Evolutionary conservation across 202 grass and related monocot genomes (phyloP).

Genomic region (Digitaria exilis): DNA sequence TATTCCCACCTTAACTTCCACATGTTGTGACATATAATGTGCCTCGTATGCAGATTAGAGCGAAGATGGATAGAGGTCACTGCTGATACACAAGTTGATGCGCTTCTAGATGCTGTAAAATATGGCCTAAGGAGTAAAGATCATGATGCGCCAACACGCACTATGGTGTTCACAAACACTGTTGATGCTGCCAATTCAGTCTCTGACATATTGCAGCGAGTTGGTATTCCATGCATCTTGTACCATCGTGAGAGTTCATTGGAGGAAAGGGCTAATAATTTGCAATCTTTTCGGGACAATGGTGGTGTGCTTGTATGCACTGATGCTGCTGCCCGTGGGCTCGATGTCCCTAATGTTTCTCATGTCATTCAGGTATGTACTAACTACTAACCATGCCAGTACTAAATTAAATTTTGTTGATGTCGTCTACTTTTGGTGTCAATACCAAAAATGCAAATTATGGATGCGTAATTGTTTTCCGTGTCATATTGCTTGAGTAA

Average conservation of each 20-base stretch:
- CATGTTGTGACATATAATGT: conserved; percentile 18
- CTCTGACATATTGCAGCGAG: conserved; percentile 68
- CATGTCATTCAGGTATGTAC: conserved; percentile 86
- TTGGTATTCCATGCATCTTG: conserved; percentile 67
- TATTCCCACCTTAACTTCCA: neutral
- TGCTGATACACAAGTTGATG: conserved; percentile 88
- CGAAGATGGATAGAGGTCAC: conserved; percentile 91
- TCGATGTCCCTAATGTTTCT: conserved; percentile 88
- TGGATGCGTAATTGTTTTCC: neutral
- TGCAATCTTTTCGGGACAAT: conserved; percentile 65
- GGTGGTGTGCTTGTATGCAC: conserved; percentile 94
- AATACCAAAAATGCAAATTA: no score
- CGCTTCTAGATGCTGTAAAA: conserved; percentile 80
- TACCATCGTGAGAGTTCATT: conserved; percentile 82
- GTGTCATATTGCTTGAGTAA: neutral
- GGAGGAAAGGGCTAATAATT: conserved; percentile 71
- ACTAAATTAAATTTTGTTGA: neutral
- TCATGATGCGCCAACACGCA: conserved; percentile 54
- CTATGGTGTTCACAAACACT: conserved; percentile 96
- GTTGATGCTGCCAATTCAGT: conserved; percentile 91
- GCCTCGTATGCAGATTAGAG: conserved; percentile 59
- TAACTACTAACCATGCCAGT: neutral
- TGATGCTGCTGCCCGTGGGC: conserved; percentile 91
- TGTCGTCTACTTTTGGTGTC: neutral
- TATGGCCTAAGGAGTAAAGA: conserved; percentile 53